phyloP scores from a whole-genome alignment of 352 stramenopile genomes.

The Lagenidium giganteum region DNA sequence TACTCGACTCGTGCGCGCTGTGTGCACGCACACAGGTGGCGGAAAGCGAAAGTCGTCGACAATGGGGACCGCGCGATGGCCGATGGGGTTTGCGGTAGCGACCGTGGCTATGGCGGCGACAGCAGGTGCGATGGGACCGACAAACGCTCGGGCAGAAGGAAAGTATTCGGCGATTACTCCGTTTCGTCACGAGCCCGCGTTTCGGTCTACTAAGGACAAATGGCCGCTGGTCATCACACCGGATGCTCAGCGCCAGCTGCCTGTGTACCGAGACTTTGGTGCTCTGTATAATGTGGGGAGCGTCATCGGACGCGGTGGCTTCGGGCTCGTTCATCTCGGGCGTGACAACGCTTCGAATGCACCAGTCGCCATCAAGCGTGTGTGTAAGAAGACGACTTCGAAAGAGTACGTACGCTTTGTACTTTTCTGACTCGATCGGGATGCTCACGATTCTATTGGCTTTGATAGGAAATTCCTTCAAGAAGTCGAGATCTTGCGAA shows the following conservation, averaged over 20 bases:
- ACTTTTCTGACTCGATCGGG: not conserved
- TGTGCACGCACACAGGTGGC: not conserved
- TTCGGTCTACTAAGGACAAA: no score
- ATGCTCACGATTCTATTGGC: not conserved
- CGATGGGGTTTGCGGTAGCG: no score
- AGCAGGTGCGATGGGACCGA: not conserved
- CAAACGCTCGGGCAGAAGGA: no score
- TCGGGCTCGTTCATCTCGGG: constrained; percentile 19
- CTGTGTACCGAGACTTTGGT: constrained; percentile 5
- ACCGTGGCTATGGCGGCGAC: not conserved
- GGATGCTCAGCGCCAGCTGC: no score
- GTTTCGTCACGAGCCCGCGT: no score
- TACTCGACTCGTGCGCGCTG: constrained; percentile 1
- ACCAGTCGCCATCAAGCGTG: constrained; percentile 29
- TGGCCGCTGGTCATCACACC: no score
- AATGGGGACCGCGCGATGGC: not conserved
- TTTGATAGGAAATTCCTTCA: constrained; percentile 25
- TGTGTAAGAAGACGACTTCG: constrained; percentile 22
- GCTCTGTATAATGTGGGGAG: constrained; percentile 12
- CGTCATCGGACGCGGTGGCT: constrained; percentile 22
- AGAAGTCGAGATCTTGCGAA: constrained; percentile 26
- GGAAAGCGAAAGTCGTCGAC: not conserved
- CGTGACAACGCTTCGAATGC: constrained; percentile 15
- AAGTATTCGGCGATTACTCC: no score
- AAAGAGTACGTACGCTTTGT: constrained; percentile 13